Conservation (phyloP, 805 yeast genomes). For the Starmera pachycereana region DNA sequence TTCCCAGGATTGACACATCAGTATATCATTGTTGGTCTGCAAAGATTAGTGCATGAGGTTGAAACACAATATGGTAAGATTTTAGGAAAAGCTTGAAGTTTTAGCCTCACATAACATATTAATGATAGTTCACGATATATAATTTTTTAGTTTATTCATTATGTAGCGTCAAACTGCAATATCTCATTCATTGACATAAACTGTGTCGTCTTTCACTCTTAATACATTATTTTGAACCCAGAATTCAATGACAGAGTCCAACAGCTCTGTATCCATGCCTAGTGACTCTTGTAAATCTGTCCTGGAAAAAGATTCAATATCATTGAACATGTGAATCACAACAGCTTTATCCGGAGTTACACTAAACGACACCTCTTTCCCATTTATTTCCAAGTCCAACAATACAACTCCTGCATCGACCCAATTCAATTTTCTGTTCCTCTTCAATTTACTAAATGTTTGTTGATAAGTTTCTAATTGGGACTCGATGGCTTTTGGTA, state of each 20-base stretch:
- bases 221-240: conserved; percentile 62
- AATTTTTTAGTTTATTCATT: neutral
- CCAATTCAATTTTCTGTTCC: conserved; percentile 49
- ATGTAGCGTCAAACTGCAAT: neutral
- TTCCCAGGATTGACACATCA: conserved; percentile 87
- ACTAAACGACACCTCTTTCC: conserved; percentile 26
- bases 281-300: conserved; percentile 25
- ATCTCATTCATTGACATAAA: conserved; percentile 1
- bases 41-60: conserved; percentile 61
- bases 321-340: conserved; percentile 41
- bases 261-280: conserved; percentile 32
- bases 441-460: conserved; percentile 33
- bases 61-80: conserved; percentile 33
- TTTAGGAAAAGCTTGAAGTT: conserved; percentile 24
- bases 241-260: conserved; percentile 32
- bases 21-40: conserved; percentile 60
- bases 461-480: conserved; percentile 34
- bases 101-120: conserved; percentile 1
- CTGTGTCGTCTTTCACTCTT: conserved; percentile 17
- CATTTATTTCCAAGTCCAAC: conserved; percentile 46
- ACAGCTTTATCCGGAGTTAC: conserved; percentile 68
- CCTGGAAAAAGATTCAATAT: conserved; percentile 17
- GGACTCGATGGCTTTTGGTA: conserved; percentile 34
- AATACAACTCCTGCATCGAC: conserved; percentile 52
- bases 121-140: neutral